Base-by-base conservation (phyloP, 345 rosid genomes). In the Syzygium aromaticum region DNA sequence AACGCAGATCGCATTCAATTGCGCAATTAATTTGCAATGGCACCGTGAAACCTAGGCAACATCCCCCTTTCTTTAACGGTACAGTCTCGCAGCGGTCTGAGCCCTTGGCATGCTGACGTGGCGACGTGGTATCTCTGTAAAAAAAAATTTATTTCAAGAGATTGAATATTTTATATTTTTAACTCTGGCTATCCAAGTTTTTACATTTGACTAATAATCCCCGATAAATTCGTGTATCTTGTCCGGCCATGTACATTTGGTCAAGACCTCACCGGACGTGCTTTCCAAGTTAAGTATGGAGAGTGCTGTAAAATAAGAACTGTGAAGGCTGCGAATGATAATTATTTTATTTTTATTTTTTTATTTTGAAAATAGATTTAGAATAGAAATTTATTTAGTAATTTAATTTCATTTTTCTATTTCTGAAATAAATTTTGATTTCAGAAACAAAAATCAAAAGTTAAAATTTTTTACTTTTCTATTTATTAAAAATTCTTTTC, bases 361-460 rank as follows among this genome's bases (percentile, higher is more conserved):
- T 1, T 6, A 43, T 43, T 43, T 43, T 4, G 1, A 6, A 43
- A 43, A 43, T 1, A 6, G 7, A 1, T 6, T 43, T 43, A 1
- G 1, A 43, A 43, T 43, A 43, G 6, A 43, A 43, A 43, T 5
- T 0, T 1, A 1, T 43, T 43, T 43, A 5, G 7, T 5, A 43
- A 43, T 1, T 7, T 1, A 43, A 43, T 43, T 43, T 43, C 46
- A 43, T 43, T 43, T 43, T 43, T 5, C 7, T 43, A 43, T 43
- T 43, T 43, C 46, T 43, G 7, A 0, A 43, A 43, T 1, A 43
- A 43, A 43, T 43, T 43, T 43, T 43, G 1, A 43, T 43, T 43
- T 43, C 7, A 43, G 7, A 43, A 43, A 43, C 46, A 43, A 1
- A 43, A 43, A 43, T 5, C 1, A 43, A 6, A 43, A 43, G 46